Percentiles rank a stretch among this genome's conserved stretches.
These are phyloP conservation scores for Dendrocalamus latiflorus DNA, from an alignment of 202 grass and related monocot species.

Conservation along the genomic window DNA sequence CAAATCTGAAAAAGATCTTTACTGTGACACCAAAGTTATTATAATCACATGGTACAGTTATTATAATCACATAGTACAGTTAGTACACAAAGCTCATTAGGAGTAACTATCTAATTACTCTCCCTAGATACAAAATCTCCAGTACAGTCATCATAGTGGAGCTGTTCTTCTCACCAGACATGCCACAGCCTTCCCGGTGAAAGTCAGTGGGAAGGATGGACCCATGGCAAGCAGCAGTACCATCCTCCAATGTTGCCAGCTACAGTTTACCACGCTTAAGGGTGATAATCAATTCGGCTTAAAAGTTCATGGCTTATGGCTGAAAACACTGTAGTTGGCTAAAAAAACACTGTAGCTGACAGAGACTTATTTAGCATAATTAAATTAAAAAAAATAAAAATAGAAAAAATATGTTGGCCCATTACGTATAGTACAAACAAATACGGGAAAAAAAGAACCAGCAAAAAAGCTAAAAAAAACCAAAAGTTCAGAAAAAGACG, in stretches of 20 bases:
- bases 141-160: neutral
- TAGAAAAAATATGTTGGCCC: too few species aligned
- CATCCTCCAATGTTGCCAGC: neutral
- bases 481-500: too few species aligned
- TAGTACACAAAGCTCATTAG: neutral
- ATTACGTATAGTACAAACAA: too few species aligned
- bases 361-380: too few species aligned
- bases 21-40: neutral
- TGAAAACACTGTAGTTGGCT: too few species aligned
- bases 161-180: neutral
- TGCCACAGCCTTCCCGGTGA: neutral
- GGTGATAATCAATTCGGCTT: too few species aligned
- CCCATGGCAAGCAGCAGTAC: neutral
- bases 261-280: too few species aligned
- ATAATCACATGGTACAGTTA: neutral
- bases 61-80: neutral
- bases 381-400: too few species aligned
- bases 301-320: too few species aligned
- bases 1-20: neutral
- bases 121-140: neutral
- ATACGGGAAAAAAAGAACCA: too few species aligned
- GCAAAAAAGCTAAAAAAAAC: too few species aligned
- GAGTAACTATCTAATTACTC: neutral
- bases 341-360: too few species aligned
- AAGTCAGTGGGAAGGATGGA: neutral